Evolutionary conservation across 768 basidiomycete species (phyloP).

Genomic region (Mycena galericulata): DNA sequence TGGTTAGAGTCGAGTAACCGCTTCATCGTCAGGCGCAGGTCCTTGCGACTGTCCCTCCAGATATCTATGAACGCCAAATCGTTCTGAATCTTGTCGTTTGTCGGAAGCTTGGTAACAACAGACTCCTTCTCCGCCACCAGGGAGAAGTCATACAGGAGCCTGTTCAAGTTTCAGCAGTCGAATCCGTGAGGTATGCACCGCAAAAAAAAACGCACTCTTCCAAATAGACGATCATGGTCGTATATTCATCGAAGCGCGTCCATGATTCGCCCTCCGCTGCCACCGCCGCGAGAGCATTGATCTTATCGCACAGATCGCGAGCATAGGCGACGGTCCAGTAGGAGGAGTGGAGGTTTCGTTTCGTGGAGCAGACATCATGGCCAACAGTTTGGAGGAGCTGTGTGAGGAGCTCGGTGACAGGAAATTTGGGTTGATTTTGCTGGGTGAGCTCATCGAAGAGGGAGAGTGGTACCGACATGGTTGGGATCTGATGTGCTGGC

Average conservation of each 20-base stretch:
- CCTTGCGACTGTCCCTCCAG: not conserved
- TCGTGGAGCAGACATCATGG: constrained; percentile 14
- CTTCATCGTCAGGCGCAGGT: not conserved
- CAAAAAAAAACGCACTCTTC: constrained; percentile 1
- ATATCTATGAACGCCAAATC: constrained; percentile 6
- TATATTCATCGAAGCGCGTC: constrained; percentile 10
- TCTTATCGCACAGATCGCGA: constrained; percentile 11
- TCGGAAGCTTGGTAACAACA: not conserved
- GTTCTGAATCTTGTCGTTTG: not conserved
- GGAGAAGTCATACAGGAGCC: constrained; percentile 10
- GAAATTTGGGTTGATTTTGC: not conserved
- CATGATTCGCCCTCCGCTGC: constrained; percentile 8
- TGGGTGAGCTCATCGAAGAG: constrained; percentile 20
- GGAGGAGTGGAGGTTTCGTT: constrained; percentile 16
- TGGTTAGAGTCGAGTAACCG: constrained; percentile 8
- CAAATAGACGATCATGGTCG: not conserved
- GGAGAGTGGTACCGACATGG: not conserved
- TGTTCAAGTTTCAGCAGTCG: not conserved
- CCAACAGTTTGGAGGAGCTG: constrained; percentile 5
- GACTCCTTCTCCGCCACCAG: constrained; percentile 6
- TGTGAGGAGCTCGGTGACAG: constrained; percentile 18
- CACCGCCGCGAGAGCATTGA: not conserved
- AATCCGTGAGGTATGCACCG: not conserved
- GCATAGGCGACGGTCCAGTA: constrained; percentile 11
- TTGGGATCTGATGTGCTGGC: not conserved